Conservation (phyloP, 1,139 yeast species). For the Sugiyamaella japonica region DNA sequence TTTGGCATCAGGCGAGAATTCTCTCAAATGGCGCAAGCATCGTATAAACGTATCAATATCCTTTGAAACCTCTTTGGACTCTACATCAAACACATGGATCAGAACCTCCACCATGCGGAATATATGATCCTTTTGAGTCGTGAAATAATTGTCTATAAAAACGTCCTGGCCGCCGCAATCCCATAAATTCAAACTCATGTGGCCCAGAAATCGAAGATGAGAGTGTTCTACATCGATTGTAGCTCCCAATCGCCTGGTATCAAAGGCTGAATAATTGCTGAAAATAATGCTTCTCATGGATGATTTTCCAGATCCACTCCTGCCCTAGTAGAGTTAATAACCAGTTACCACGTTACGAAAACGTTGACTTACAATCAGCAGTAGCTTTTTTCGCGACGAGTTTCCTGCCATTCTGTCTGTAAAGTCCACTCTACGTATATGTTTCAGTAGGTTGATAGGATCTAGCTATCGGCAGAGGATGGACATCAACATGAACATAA, state of each 20-base stretch:
- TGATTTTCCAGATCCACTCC: constrained; percentile 96
- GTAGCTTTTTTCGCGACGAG: constrained; percentile 48
- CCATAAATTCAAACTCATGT: constrained; percentile 94
- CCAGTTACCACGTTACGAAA: neutral
- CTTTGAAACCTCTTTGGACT: constrained; percentile 84
- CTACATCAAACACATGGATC: constrained; percentile 95
- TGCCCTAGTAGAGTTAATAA: constrained; percentile 49
- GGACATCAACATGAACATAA: neutral
- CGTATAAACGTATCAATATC: constrained; percentile 91
- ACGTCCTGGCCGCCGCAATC: constrained; percentile 97
- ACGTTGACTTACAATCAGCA: constrained; percentile 53
- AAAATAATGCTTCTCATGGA: constrained; percentile 96
- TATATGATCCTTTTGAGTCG: constrained; percentile 84
- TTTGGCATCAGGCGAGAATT: constrained; percentile 87
- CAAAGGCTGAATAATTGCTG: constrained; percentile 92
- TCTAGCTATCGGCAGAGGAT: too few species aligned
- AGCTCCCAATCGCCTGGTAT: constrained; percentile 92
- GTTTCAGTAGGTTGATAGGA: neutral
- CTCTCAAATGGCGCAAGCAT: constrained; percentile 76
- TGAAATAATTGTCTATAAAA: constrained; percentile 90
- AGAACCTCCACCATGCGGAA: constrained; percentile 97
- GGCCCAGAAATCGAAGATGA: constrained; percentile 85
- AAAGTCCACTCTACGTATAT: too few species aligned
- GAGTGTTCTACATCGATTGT: constrained; percentile 98
- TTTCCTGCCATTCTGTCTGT: constrained; percentile 15